These are phyloP conservation scores for Suhomyces canberraensis DNA, from an alignment of 805 yeast genomes.

Conservation along the genomic window DNA sequence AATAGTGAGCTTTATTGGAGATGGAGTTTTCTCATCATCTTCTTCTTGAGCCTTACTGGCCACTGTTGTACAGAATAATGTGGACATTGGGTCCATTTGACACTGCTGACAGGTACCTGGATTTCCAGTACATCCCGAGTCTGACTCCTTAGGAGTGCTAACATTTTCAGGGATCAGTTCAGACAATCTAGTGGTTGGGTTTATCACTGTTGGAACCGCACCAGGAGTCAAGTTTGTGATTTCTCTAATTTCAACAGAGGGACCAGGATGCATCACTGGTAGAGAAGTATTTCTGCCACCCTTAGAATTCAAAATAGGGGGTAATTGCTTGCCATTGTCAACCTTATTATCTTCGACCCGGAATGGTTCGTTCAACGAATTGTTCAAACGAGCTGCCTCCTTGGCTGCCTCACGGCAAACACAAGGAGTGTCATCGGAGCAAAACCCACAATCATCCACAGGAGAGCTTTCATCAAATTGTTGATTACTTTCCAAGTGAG, in stretches of 20 bases:
- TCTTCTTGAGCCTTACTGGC: constrained; percentile 48
- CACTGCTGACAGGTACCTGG: constrained; percentile 88
- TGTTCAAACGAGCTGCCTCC: constrained; percentile 42
- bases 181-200: constrained; percentile 14
- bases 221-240: constrained; percentile 39
- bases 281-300: constrained; percentile 34
- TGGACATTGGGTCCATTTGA: constrained; percentile 82
- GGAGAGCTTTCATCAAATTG: constrained; percentile 45
- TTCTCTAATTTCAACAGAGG: constrained; percentile 50
- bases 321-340: constrained; percentile 23
- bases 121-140: constrained; percentile 69
- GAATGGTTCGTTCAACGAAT: constrained; percentile 17
- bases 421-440: constrained; percentile 89
- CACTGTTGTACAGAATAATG: constrained; percentile 82
- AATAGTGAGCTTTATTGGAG: constrained; percentile 1
- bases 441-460: constrained; percentile 85
- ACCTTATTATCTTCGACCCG: not conserved
- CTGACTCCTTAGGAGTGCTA: constrained; percentile 15
- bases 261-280: constrained; percentile 65
- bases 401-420: constrained; percentile 79
- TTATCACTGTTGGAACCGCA: constrained; percentile 33
- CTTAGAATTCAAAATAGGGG: constrained; percentile 34
- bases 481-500: constrained; percentile 9
- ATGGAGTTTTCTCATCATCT: not conserved
- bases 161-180: constrained; percentile 3